Conservation (phyloP, 805 yeast genomes). For the Jamesozyma gamospora region DNA sequence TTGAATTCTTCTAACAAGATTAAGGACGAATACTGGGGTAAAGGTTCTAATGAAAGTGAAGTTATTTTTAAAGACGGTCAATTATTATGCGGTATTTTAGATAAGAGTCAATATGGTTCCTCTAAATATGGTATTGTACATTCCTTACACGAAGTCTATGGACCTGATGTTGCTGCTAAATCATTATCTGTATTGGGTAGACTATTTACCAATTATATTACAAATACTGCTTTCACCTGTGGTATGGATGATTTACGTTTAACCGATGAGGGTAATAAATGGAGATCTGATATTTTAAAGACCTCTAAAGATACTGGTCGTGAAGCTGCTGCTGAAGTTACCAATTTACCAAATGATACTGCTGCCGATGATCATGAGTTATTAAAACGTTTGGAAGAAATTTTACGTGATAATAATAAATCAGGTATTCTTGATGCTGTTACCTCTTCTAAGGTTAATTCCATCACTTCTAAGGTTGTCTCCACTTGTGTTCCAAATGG, state of each 20-base stretch:
- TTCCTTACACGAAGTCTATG: slow-evolving; percentile 91
- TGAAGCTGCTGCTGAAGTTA: slow-evolving; percentile 88
- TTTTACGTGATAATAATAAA: slow-evolving; percentile 85
- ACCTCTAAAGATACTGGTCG: slow-evolving; percentile 77
- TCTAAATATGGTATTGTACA: slow-evolving; percentile 94
- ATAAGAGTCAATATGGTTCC: slow-evolving; percentile 98
- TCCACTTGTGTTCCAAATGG: slow-evolving; percentile 92
- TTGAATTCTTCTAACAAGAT: slow-evolving; percentile 75
- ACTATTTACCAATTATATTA: slow-evolving; percentile 86
- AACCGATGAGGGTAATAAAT: slow-evolving; percentile 79
- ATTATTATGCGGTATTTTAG: slow-evolving; percentile 83
- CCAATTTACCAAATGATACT: slow-evolving; percentile 54
- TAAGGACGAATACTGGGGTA: slow-evolving; percentile 92
- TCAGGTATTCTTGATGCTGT: slow-evolving; percentile 92
- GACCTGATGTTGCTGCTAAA: slow-evolving; percentile 82
- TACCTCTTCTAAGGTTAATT: slow-evolving; percentile 83
- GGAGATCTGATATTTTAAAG: slow-evolving; percentile 77
- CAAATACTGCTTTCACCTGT: slow-evolving; percentile 91
- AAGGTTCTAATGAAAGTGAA: slow-evolving; percentile 70
- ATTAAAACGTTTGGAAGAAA: slow-evolving; percentile 82
- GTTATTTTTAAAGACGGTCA: slow-evolving; percentile 84
- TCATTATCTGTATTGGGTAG: slow-evolving; percentile 88
- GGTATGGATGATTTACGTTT: slow-evolving; percentile 98
- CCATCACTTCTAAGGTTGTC: slow-evolving; percentile 90
- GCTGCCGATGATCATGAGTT: slow-evolving; percentile 61